Conservation (phyloP, 2,329 filamentous ascomycete species). For the Aureobasidium lini region DNA sequence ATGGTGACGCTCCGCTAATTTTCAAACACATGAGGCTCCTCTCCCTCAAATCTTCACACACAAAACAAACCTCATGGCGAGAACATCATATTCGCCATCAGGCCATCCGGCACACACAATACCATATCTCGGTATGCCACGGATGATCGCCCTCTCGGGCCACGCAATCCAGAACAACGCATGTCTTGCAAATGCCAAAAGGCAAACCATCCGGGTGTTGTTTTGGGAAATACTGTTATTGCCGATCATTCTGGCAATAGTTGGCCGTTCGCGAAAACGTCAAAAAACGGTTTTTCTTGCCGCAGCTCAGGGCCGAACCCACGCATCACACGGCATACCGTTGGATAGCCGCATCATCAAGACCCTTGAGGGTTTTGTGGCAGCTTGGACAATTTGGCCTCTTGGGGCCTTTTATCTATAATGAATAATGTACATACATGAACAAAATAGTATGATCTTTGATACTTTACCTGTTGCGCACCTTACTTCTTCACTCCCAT, state of each 20-base stretch:
- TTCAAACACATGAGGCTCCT: neutral
- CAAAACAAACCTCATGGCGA: neutral
- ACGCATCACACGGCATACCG: neutral
- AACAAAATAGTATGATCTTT: neutral
- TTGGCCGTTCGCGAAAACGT: neutral
- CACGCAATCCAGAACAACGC: neutral
- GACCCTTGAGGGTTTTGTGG: neutral
- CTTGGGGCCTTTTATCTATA: neutral
- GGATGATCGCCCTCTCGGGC: neutral
- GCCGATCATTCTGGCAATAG: conserved; percentile 8
- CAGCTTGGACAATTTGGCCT: neutral
- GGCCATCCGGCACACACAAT: neutral
- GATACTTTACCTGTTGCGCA: neutral
- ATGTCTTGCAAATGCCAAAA: neutral
- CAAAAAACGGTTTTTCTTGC: neutral
- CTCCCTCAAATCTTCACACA: neutral
- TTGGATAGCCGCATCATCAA: neutral
- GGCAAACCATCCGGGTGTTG: neutral
- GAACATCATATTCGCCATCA: neutral
- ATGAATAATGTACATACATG: neutral
- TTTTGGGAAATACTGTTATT: neutral
- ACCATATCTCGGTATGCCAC: neutral
- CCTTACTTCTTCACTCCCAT: too few species aligned
- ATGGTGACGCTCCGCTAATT: too few species aligned
- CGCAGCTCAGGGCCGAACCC: neutral